Evolutionary conservation across 2,329 filamentous ascomycete species (phyloP), one percentile per base, ranked within the genome.

Genomic region (Cladorrhinum sp.): DNA sequence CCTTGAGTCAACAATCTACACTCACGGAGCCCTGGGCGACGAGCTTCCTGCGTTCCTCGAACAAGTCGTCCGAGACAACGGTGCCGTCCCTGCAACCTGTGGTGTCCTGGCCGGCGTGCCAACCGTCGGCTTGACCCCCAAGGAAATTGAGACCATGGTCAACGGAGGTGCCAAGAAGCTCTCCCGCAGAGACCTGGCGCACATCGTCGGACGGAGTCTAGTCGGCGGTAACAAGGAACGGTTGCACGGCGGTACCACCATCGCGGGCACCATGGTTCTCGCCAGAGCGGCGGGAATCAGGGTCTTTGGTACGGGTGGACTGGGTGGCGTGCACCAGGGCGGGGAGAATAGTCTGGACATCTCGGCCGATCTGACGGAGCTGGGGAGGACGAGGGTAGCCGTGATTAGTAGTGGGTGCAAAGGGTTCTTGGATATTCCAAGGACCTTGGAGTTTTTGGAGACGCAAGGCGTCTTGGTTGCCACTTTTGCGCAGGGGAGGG

Each of bases 1-100:
- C 16, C 82, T 99, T 3, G 95, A 99, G 75, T 92, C 91, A 1
- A 96, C 95, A 3, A 98, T 99, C 68, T 98, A 99, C 75, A 99
- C 95, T 1, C 95, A 99, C 76, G 93, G 92, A 46, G 87, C 89
- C 21, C 80, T 99, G 14, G 91, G 91, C n/a, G 84, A 86, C 33
- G 81, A 83, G 51, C 77, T 69, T 16, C 85, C 20, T 10, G 3
- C 20, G 7, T 83, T 88, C 52, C 84, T 98, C 62, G 91, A 97
- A 71, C 86, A 87, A 12, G 82, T 96, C 46, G 90, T 98, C 55
- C 89, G 95, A 51, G 79, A 82, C 46, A 84, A 92, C 74, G 95
- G 95, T 42, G 92, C 83, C 16, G 83, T 97, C 14, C 95, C 95
- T 2, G 95, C 95, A 28, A 96, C 96, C 2, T 91, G 97, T 72